Conservation (phyloP, 176 grass and related monocot species). For the Ananas comosus region DNA sequence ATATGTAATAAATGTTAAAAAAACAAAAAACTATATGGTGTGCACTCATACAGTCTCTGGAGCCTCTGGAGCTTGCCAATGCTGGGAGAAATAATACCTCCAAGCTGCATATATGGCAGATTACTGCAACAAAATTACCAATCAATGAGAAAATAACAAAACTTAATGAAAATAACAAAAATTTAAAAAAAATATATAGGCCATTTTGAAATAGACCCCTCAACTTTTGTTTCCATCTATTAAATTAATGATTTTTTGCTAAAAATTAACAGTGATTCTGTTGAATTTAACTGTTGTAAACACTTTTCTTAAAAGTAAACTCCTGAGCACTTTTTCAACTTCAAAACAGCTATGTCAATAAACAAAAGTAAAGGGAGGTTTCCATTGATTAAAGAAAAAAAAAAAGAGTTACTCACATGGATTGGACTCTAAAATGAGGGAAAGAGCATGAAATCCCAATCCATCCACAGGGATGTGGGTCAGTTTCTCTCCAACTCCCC, state of each 20-base stretch:
- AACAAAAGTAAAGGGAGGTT: too few relatives aligned
- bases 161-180: slow-evolving; percentile 16
- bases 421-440: slow-evolving; percentile 90
- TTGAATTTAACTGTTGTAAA: too few relatives aligned
- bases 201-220: not conserved
- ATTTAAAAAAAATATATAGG: slow-evolving; percentile 1
- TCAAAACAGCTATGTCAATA: not conserved
- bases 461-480: slow-evolving; percentile 74
- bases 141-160: slow-evolving; percentile 6
- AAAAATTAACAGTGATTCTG: too few relatives aligned
- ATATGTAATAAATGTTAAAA: not conserved
- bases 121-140: slow-evolving; percentile 40
- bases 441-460: slow-evolving; percentile 88
- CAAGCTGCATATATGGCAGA: slow-evolving; percentile 87
- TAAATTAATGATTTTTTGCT: not conserved
- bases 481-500: slow-evolving; percentile 48
- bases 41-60: slow-evolving; percentile 55
- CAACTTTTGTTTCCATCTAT: not conserved
- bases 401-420: slow-evolving; percentile 38
- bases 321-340: too few relatives aligned
- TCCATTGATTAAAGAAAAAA: not conserved
- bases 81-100: slow-evolving; percentile 66
- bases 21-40: not conserved
- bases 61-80: slow-evolving; percentile 76
- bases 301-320: too few relatives aligned